Percentiles rank a stretch among this genome's conserved stretches.
Evolutionary conservation across 805 yeast species (phyloP).

Genomic region (Pichia gijzeniarum): DNA sequence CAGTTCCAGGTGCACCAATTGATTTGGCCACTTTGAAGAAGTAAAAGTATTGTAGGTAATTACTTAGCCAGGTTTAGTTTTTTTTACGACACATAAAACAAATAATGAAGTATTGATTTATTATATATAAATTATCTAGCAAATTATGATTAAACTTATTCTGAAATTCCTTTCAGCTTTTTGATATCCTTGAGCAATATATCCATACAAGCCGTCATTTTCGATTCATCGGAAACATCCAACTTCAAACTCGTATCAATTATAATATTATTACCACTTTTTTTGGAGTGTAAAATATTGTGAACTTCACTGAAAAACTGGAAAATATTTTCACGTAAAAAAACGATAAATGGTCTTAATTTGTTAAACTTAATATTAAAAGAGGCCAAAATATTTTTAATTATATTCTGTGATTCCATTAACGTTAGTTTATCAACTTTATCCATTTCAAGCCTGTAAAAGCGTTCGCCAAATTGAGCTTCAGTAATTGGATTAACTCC

Average conservation of each 20-base stretch:
- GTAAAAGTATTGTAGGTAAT: neutral
- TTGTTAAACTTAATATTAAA: slow-evolving; percentile 12
- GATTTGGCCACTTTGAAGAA: slow-evolving; percentile 28
- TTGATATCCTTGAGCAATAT: slow-evolving; percentile 13
- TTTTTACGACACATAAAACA: too few relatives aligned
- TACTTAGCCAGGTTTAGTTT: neutral
- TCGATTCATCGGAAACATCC: slow-evolving; percentile 8
- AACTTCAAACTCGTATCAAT: slow-evolving; percentile 5
- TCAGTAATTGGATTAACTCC: slow-evolving; percentile 1
- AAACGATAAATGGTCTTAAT: slow-evolving; percentile 11
- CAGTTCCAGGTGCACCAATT: slow-evolving; percentile 36
- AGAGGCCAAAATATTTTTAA: slow-evolving; percentile 17
- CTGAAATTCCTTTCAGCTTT: slow-evolving; percentile 5
- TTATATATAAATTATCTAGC: neutral
- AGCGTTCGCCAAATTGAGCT: slow-evolving; percentile 5
- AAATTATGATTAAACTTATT: neutral
- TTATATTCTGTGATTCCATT: slow-evolving; percentile 15
- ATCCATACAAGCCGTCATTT: slow-evolving; percentile 12
- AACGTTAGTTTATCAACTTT: slow-evolving; percentile 12
- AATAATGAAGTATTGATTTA: too few relatives aligned
- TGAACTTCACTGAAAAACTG: slow-evolving; percentile 14
- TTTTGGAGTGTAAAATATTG: slow-evolving; percentile 10
- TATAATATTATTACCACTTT: neutral
- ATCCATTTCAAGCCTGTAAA: slow-evolving; percentile 8
- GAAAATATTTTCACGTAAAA: slow-evolving; percentile 13